Evolutionary conservation across 768 basidiomycete genomes (phyloP), one percentile per base, ranked within the genome.

Genomic region (Suillus subalutaceus): DNA sequence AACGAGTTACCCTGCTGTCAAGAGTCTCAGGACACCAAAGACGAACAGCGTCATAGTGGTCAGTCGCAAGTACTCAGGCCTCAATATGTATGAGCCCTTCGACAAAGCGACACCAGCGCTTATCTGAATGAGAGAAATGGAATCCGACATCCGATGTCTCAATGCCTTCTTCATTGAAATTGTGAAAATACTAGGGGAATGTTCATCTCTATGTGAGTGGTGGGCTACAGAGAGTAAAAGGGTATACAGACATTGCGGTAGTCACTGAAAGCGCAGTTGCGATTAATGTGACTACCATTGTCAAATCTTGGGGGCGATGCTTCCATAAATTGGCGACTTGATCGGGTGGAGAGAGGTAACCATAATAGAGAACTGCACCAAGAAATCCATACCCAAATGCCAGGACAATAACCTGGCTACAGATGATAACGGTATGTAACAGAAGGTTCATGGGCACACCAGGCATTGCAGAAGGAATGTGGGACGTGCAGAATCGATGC

Each of bases 91-190:
- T 1, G 63, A 46, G 2, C 50, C 38, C 55, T 64, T 64, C 2
- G 63, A 38, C n/a, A 69, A 43, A 15, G 66, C 64, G 13, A 72
- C 61, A 6, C 63, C 66, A 1, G 65, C 30, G n/a, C 58, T 67
- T 15, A 72, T 56, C 13, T 64, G 8, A 6, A 72, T 46, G 50
- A 72, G 43, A 8, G 70, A 64, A 37, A 65, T 71, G 2, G 71
- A 18, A 1, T 37, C 23, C 10, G 52, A 64, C 66, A 72, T 67
- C 7, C 66, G 63, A n/a, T 72, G 65, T 15, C 63, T 67, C 62
- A 70, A 62, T n/a, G 71, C 71, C 32, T 72, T 65, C 38, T 62
- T 72, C 37, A 72, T 16, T 4, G 70, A 53, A 18, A 68, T 18
- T 2, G 52, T 10, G 8, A 53, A 53, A 9, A 53, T 8, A 32